phyloP scores from a whole-genome alignment of 352 stramenopile species.

The Phytopythium mirpurense region DNA sequence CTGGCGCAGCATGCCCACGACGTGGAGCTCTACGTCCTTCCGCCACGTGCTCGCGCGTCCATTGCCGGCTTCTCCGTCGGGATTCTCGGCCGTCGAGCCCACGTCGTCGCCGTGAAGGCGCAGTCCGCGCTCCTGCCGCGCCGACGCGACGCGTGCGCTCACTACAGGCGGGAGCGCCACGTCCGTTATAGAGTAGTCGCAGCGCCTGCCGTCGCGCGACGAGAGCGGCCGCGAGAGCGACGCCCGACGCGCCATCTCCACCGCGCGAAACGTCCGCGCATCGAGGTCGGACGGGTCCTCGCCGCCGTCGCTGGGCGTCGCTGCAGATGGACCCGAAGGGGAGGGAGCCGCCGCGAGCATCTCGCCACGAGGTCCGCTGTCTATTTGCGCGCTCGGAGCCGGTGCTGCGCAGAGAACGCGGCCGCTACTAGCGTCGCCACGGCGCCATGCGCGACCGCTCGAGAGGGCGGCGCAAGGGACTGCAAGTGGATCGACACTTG shows the following conservation, averaged over 20 bases:
- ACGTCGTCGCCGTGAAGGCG: not conserved
- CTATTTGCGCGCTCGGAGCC: too few relatives aligned
- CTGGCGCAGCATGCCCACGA: conserved; percentile 36
- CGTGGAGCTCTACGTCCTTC: conserved; percentile 35
- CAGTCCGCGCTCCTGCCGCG: not conserved
- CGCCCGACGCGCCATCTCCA: not conserved
- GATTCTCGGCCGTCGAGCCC: not conserved
- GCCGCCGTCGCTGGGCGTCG: not conserved
- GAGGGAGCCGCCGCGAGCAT: not conserved
- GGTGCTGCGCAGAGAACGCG: too few relatives aligned
- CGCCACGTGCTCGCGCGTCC: conserved; percentile 17
- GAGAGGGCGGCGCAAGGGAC: too few relatives aligned
- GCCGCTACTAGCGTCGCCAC: not conserved
- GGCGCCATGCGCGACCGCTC: not conserved
- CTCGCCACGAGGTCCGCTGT: too few relatives aligned
- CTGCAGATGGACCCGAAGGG: not conserved
- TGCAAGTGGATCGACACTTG: too few relatives aligned
- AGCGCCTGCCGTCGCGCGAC: conserved; percentile 11
- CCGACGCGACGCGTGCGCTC: not conserved
- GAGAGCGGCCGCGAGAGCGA: not conserved
- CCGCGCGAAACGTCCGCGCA: not conserved
- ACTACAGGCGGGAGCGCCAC: conserved; percentile 5
- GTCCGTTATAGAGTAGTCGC: conserved; percentile 13
- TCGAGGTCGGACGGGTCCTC: not conserved
- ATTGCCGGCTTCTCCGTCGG: not conserved